Percentiles rank a stretch among this genome's conserved stretches.
Evolutionary conservation across 257 asterid genomes (phyloP).

Genomic region (Solanum arcanum): DNA sequence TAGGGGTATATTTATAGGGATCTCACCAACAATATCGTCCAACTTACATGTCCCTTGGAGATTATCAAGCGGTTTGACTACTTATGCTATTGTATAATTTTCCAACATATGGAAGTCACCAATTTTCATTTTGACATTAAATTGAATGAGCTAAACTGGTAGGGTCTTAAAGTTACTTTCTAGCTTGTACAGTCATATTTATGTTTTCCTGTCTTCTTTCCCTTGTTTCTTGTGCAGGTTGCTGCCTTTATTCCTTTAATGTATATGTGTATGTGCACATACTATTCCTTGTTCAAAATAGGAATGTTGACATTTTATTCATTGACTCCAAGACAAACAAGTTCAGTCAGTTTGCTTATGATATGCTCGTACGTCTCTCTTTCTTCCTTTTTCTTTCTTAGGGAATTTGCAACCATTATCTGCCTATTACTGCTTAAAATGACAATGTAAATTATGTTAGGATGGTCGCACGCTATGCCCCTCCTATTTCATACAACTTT

Average conservation of each 20-base stretch:
- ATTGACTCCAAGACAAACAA: conserved; percentile 72
- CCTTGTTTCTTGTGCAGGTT: conserved; percentile 31
- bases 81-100: background rate
- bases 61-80: background rate
- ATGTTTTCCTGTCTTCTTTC: background rate
- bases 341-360: conserved; percentile 87
- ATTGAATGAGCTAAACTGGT: background rate
- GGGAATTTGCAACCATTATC: background rate
- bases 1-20: background rate
- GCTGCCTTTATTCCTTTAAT: conserved; percentile 62
- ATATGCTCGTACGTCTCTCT: conserved; percentile 71
- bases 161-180: background rate
- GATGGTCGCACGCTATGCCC: conserved; percentile 84
- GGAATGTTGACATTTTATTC: conserved; percentile 83
- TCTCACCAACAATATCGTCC: background rate
- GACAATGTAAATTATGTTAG: conserved; percentile 14
- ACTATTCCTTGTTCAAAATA: conserved; percentile 65
- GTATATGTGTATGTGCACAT: conserved; percentile 90
- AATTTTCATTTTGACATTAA: background rate
- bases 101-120: background rate
- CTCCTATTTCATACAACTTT: conserved; percentile 76
- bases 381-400: background rate
- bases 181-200: background rate
- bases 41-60: background rate
- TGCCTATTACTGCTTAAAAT: background rate